Evolutionary conservation across 345 rosid genomes (phyloP).

Genomic region (Brassica rapa): DNA sequence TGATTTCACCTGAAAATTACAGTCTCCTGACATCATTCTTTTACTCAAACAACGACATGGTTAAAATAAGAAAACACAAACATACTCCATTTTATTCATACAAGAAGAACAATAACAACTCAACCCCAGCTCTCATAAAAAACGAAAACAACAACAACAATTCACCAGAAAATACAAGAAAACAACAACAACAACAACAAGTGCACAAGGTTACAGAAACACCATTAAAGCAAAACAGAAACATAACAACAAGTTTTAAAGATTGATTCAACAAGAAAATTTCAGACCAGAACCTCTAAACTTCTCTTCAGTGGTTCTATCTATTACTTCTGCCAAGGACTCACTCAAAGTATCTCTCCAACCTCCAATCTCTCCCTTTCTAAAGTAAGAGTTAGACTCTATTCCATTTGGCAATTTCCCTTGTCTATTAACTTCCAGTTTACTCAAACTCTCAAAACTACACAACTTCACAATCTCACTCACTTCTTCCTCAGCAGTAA

Average conservation of each 20-base stretch:
- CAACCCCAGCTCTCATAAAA: neutral
- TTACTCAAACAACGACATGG: too few species aligned
- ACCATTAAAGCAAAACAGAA: neutral
- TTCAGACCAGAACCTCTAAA: neutral
- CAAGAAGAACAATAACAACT: neutral
- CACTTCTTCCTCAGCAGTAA: constrained; percentile 26
- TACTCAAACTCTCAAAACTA: constrained; percentile 30
- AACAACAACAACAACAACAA: neutral
- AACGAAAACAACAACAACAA: too few species aligned
- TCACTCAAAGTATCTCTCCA: constrained; percentile 38
- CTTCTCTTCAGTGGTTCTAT: constrained; percentile 15
- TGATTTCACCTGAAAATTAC: too few species aligned
- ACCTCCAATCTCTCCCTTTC: constrained; percentile 43
- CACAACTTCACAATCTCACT: constrained; percentile 29
- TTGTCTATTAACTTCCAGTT: constrained; percentile 7
- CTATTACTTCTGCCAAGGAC: constrained; percentile 18
- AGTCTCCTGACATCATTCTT: too few species aligned
- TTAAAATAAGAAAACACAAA: neutral
- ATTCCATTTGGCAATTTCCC: constrained; percentile 44
- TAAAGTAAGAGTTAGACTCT: constrained; percentile 24
- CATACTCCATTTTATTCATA: neutral
- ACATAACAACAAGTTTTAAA: neutral
- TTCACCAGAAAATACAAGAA: too few species aligned
- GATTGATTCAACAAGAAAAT: neutral
- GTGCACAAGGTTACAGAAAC: neutral